Percentiles rank a stretch among this genome's conserved stretches.
These are phyloP conservation scores for Backusella westeae DNA, from an alignment of 192 early-diverging fungal species.

Conservation along the genomic window DNA sequence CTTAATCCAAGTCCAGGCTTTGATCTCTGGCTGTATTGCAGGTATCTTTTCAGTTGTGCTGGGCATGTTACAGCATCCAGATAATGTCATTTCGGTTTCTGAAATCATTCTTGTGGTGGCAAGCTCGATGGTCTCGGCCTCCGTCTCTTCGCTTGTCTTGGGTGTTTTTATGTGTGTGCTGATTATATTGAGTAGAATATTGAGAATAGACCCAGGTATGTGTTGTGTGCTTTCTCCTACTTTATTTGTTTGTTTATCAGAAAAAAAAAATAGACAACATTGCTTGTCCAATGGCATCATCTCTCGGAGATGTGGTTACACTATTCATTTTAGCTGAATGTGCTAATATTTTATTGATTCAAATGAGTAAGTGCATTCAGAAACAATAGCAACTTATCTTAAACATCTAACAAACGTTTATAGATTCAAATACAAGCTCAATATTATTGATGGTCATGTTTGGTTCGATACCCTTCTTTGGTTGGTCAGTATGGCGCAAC, in stretches of 20 bases:
- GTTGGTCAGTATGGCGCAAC: slow-evolving; percentile 53
- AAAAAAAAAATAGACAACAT: slow-evolving; percentile 56
- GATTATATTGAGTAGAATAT: slow-evolving; percentile 58
- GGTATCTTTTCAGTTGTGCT: slow-evolving; percentile 67
- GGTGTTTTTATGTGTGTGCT: slow-evolving; percentile 70
- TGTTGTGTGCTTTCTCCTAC: not conserved
- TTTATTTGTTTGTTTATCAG: not conserved
- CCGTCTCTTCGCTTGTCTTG: slow-evolving; percentile 68
- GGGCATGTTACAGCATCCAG: slow-evolving; percentile 51
- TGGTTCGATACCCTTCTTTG: slow-evolving; percentile 44
- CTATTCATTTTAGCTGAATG: slow-evolving; percentile 59
- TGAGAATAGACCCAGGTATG: slow-evolving; percentile 74
- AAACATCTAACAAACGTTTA: not conserved
- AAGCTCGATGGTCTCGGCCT: slow-evolving; percentile 64
- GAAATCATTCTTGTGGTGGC: slow-evolving; percentile 59
- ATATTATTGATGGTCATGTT: slow-evolving; percentile 44
- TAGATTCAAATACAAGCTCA: slow-evolving; percentile 38
- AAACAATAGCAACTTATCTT: slow-evolving; percentile 13
- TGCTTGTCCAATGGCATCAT: slow-evolving; percentile 73
- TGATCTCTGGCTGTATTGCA: slow-evolving; percentile 67
- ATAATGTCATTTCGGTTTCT: slow-evolving; percentile 33
- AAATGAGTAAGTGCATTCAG: slow-evolving; percentile 48
- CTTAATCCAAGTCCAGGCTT: slow-evolving; percentile 71
- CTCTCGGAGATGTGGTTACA: slow-evolving; percentile 72
- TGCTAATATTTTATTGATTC: slow-evolving; percentile 44